A percentile compares a stretch with the other conserved stretches of the same genome.
These are phyloP conservation scores for Coniochaeta sp. DNA, from an alignment of 2,329 filamentous ascomycete species.

Conservation along the genomic window DNA sequence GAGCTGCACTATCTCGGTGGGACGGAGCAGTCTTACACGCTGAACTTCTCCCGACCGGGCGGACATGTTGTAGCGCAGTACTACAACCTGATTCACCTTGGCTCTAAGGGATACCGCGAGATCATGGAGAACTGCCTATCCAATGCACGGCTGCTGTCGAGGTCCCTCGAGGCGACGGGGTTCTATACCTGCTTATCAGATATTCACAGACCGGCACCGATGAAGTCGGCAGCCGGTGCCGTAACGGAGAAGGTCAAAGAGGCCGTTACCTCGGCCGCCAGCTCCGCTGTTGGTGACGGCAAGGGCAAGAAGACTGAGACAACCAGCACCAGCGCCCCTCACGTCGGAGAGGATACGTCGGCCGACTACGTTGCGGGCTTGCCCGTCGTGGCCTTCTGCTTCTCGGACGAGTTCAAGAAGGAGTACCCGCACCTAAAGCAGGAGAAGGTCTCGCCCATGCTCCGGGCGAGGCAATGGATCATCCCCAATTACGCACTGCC, in stretches of 20 bases:
- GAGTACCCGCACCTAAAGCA: slow-evolving; percentile 59
- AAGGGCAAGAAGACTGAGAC: neutral
- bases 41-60: slow-evolving; percentile 67
- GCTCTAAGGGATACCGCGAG: slow-evolving; percentile 55
- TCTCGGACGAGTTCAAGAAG: slow-evolving; percentile 54
- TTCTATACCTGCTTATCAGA: slow-evolving; percentile 61
- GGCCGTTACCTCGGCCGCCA: slow-evolving; percentile 8
- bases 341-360: slow-evolving; percentile 38
- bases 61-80: slow-evolving; percentile 66
- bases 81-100: slow-evolving; percentile 66
- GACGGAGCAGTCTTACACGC: slow-evolving; percentile 63
- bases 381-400: slow-evolving; percentile 61
- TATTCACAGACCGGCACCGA: slow-evolving; percentile 51
- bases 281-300: slow-evolving; percentile 12
- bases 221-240: slow-evolving; percentile 27
- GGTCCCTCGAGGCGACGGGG: slow-evolving; percentile 55
- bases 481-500: slow-evolving; percentile 65
- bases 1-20: slow-evolving; percentile 65
- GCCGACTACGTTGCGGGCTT: slow-evolving; percentile 58
- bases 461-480: slow-evolving; percentile 63
- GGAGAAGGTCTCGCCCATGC: slow-evolving; percentile 52
- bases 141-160: slow-evolving; percentile 58
- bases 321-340: slow-evolving; percentile 4
- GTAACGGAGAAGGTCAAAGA: slow-evolving; percentile 9
- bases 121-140: slow-evolving; percentile 61